Evolutionary conservation across 2,329 filamentous ascomycete genomes (phyloP).

Genomic region (Nakataea oryzae): DNA sequence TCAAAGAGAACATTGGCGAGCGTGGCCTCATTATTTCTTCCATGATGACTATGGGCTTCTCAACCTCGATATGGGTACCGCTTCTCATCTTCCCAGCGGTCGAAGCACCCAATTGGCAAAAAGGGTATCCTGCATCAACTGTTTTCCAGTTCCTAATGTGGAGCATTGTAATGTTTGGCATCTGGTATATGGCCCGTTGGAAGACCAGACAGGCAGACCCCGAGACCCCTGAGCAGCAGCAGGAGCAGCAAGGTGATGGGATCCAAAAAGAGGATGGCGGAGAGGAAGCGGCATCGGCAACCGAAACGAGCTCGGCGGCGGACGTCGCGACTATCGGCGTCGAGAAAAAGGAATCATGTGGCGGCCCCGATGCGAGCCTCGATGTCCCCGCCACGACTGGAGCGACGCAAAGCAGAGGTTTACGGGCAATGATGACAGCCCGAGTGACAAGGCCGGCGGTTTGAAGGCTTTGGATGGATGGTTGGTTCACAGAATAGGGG

Average conservation of each 20-base stretch:
- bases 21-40: slow-evolving; percentile 8
- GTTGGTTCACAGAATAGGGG: background rate
- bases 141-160: slow-evolving; percentile 3
- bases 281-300: background rate
- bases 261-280: background rate
- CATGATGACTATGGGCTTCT: slow-evolving; percentile 36
- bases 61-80: slow-evolving; percentile 33
- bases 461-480: background rate
- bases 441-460: too few relatives aligned
- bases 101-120: slow-evolving; percentile 8
- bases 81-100: slow-evolving; percentile 30
- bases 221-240: background rate
- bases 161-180: slow-evolving; percentile 1
- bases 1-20: slow-evolving; percentile 3
- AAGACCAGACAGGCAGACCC: slow-evolving; percentile 2
- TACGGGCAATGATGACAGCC: background rate
- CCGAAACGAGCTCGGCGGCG: background rate
- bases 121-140: background rate
- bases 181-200: slow-evolving; percentile 3
- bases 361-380: too few relatives aligned
- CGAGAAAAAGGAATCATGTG: too few relatives aligned
- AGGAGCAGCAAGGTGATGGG: background rate
- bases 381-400: too few relatives aligned
- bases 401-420: background rate
- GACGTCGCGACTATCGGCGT: too few relatives aligned